Percentiles rank a stretch among this genome's conserved stretches.
phyloP scores from a whole-genome alignment of 768 basidiomycete genomes.

The Lentinula raphanica region DNA sequence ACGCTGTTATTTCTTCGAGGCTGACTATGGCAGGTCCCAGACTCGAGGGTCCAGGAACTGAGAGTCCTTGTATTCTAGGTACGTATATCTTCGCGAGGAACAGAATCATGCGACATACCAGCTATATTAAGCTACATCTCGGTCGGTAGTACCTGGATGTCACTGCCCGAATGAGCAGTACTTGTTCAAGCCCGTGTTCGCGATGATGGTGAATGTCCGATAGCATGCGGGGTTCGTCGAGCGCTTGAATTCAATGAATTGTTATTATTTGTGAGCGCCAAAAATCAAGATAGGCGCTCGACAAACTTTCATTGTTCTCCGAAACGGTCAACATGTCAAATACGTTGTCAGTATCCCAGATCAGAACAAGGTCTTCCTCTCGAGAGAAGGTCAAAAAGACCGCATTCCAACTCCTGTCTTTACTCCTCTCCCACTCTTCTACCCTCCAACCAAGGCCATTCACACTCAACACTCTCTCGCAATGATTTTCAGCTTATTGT shows the following conservation, averaged over 20 bases:
- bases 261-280: too few species aligned
- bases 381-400: background rate
- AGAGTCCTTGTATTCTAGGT: background rate
- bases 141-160: background rate
- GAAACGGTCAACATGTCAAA: background rate
- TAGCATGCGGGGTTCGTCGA: background rate
- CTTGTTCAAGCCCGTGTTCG: too few species aligned
- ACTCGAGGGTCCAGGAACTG: background rate
- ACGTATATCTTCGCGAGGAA: background rate
- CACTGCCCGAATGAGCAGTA: background rate
- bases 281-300: background rate
- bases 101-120: too few species aligned
- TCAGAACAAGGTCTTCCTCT: background rate
- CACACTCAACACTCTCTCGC: background rate
- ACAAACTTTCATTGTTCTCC: background rate
- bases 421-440: background rate
- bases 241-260: background rate
- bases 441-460: too few species aligned
- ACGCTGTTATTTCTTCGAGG: too few species aligned
- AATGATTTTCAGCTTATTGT: background rate
- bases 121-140: too few species aligned
- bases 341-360: background rate
- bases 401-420: background rate
- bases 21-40: too few species aligned
- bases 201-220: too few species aligned